Evolutionary conservation across 2,329 filamentous ascomycete species (phyloP), one percentile per base, ranked within the genome.

Genomic region (Pseudocercospora eumusae): DNA sequence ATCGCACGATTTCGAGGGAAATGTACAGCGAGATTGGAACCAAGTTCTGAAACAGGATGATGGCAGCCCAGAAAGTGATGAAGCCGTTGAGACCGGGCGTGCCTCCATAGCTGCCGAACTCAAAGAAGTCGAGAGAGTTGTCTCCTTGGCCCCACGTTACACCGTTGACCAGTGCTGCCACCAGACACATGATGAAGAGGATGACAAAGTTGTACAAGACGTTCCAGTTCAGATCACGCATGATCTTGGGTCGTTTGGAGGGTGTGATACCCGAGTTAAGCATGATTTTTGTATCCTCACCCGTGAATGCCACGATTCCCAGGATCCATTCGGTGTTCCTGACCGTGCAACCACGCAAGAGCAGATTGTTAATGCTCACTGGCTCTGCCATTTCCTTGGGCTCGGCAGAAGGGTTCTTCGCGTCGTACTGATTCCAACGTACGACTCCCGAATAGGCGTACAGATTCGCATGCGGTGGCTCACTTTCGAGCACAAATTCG

Each of bases 221-320:
- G 76, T 96, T 96, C 85, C 92, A 96, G 80, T 99, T 99, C 69
- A 99, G 84, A 75, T 96, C 93, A 66, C 92, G 89, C 57, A 93
- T 91, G 70, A 99, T 93, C 68, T 91, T 88, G 40, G 95, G 87
- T 65, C 93, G 90, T 81, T 99, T 99, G 75, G 87, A 96, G 11
- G 96, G 95, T 1, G 95, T 99, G 65, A 93, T 89, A 63, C 95
- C 95, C 27, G 95, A 91, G 75, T 99, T 99, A 80, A 97, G 90
- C 95, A 99, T 99, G 75, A 97, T 98, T 80, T 98, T 99, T 33
- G 93, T 96, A 75, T 99, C 93, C 73, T 93, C 88, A 33, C 95
- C 95, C 13, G 95, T 98, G 78, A 96, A 99, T 18, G 96, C 82
- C 55, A 98, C 93, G 2, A 99, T 85, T 57, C 93, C 95, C 5